Evolutionary conservation across 176 grass and related monocot species (phyloP), one percentile per base, ranked within the genome.

Genomic region (Paspalum vaginatum): DNA sequence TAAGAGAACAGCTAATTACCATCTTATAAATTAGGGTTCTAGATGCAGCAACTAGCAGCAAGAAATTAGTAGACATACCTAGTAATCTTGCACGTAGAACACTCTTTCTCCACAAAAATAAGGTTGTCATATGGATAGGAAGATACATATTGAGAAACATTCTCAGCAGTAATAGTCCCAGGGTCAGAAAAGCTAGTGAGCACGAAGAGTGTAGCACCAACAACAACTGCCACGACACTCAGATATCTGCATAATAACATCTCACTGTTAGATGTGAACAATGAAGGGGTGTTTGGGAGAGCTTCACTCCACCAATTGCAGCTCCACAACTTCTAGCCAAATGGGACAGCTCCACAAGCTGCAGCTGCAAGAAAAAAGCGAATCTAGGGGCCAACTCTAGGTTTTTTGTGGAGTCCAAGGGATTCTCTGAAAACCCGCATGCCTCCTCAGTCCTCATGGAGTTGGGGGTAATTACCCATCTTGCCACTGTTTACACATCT

Each of bases 121-220:
- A 95, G 41, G 61, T 89, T 78, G 58, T 99, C 96, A 84, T 88
- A 99, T 59, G 92, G 90, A 91, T 99, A 99, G 50, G 85, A 89
- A 81, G 85, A 89, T 49, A 99, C 8, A 89, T 99, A 99, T 68
- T 85, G 89, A 68, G 93, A 89, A 61, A 89, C 92, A 39, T 95
- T 99, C 75, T 89, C 81, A 84, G 82, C 65, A 84, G 96, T 95
- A 63, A 99, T 59, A 77, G 90, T 95, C 74, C 96, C 96, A 82
- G 96, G 96, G 77, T 99, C 92, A 84, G 96, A 99, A 85, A 95
- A 95, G 92, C 96, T 99, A 78, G 96, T 99, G 79, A 99, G 84
- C 18, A 95, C 44, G 41, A 99, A 99, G 61, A 99, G 87, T 62
- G 93, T 9, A 83, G 94, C 76, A 82, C 92, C 96, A 60, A 95